Conservation (phyloP, 371 early-diverging fungal genomes). For the Mortierella sp. region DNA sequence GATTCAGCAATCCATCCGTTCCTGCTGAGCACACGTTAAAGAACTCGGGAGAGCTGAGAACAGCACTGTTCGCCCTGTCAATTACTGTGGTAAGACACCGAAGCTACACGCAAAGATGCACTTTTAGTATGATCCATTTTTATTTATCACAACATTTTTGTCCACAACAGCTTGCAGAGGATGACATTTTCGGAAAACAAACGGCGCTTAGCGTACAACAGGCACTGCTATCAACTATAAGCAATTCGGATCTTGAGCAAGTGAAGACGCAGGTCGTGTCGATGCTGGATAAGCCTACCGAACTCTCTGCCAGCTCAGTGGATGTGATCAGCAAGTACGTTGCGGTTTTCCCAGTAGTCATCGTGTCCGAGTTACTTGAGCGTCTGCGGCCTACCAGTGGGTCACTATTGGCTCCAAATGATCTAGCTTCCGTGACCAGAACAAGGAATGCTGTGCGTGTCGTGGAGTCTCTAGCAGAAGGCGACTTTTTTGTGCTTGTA, state of each 20-base stretch:
- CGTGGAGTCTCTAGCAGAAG: constrained; percentile 12
- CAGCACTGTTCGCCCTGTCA: constrained; percentile 2
- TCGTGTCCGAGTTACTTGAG: neutral
- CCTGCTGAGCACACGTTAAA: neutral
- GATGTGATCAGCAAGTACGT: neutral
- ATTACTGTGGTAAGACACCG: constrained; percentile 16
- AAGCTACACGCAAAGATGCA: no score
- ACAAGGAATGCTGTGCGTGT: constrained; percentile 13
- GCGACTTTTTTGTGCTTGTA: constrained; percentile 8
- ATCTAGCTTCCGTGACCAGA: neutral
- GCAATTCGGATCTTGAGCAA: constrained; percentile 3
- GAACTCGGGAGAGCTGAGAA: neutral
- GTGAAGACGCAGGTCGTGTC: neutral
- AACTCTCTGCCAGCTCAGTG: constrained; percentile 1
- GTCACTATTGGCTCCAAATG: neutral
- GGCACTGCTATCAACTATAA: neutral
- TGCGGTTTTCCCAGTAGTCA: no score
- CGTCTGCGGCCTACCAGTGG: neutral
- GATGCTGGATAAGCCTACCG: neutral
- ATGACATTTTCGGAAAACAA: constrained; percentile 7
- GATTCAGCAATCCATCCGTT: neutral
- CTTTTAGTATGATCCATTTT: no score
- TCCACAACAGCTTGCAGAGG: constrained; percentile 7
- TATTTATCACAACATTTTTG: neutral
- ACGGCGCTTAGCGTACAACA: constrained; percentile 9